A percentile compares a stretch with the other conserved stretches of the same genome.
These are phyloP conservation scores for Hanseniaspora sp. DNA, from an alignment of 1,139 yeast species.

Conservation along the genomic window DNA sequence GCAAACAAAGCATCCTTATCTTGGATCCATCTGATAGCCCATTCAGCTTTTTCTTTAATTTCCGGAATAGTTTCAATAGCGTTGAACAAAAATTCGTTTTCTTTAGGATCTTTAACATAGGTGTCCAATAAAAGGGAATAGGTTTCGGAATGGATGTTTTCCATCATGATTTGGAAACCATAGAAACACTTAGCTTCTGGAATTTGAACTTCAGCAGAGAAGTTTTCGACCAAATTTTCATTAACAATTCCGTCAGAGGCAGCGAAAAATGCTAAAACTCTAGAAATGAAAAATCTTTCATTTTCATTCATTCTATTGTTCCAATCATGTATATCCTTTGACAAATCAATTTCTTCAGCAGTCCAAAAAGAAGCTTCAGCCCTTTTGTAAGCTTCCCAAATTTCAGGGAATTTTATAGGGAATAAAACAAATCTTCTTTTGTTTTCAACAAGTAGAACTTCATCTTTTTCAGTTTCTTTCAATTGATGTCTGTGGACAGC, in stretches of 20 bases:
- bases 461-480: conserved; percentile 71
- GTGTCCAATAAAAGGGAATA: conserved; percentile 89
- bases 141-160: conserved; percentile 95
- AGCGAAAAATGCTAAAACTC: conserved; percentile 95
- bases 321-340: conserved; percentile 89
- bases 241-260: conserved; percentile 97
- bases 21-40: conserved; percentile 95
- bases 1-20: conserved; percentile 80
- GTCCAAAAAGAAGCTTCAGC: conserved; percentile 99
- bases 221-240: conserved; percentile 92
- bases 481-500: conserved; percentile 59
- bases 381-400: conserved; percentile 98
- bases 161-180: conserved; percentile 99
- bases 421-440: conserved; percentile 82
- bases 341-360: conserved; percentile 94
- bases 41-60: conserved; percentile 90
- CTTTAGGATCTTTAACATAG: conserved; percentile 88
- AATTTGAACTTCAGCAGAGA: conserved; percentile 90
- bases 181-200: conserved; percentile 98
- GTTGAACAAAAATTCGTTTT: conserved; percentile 76
- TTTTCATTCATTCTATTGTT: conserved; percentile 70
- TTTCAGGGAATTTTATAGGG: conserved; percentile 95
- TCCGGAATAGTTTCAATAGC: conserved; percentile 92
- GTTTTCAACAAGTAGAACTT: conserved; percentile 81
- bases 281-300: conserved; percentile 79